Evolutionary conservation across 164 flowering plant species (phyloP).

Genomic region (Piper longum): DNA sequence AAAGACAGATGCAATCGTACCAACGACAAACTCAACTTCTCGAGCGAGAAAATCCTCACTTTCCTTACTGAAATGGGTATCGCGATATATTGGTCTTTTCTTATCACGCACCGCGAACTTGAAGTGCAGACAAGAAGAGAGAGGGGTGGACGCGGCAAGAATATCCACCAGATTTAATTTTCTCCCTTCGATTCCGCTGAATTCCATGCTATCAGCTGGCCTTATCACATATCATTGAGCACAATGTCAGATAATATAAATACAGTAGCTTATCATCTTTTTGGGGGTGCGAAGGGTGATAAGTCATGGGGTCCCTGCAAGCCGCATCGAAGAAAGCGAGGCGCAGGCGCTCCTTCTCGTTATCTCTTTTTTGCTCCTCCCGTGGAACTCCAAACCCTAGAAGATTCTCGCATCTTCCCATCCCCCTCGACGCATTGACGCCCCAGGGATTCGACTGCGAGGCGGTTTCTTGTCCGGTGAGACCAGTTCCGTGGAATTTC

Average conservation of each 20-base stretch:
- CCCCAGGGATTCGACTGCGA: background rate
- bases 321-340: slow-evolving; percentile 45
- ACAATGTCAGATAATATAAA: background rate
- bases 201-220: background rate
- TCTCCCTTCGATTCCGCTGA: slow-evolving; percentile 14
- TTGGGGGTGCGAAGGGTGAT: slow-evolving; percentile 19
- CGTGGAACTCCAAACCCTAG: slow-evolving; percentile 14
- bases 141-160: slow-evolving; percentile 15
- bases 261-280: slow-evolving; percentile 2
- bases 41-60: too few relatives aligned
- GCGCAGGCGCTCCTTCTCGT: slow-evolving; percentile 17
- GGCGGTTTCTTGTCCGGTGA: background rate
- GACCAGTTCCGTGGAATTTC: background rate
- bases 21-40: too few relatives aligned
- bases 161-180: slow-evolving; percentile 17
- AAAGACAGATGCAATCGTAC: too few relatives aligned
- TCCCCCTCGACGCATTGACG: background rate
- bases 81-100: too few relatives aligned
- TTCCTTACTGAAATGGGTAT: too few relatives aligned
- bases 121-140: slow-evolving; percentile 8
- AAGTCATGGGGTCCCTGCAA: slow-evolving; percentile 30
- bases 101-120: too few relatives aligned
- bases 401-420: background rate
- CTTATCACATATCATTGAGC: background rate
- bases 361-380: slow-evolving; percentile 10